Evolutionary conservation across 2,329 filamentous ascomycete species (phyloP).

Genomic region (Stagonosporopsis chrysanthemi): DNA sequence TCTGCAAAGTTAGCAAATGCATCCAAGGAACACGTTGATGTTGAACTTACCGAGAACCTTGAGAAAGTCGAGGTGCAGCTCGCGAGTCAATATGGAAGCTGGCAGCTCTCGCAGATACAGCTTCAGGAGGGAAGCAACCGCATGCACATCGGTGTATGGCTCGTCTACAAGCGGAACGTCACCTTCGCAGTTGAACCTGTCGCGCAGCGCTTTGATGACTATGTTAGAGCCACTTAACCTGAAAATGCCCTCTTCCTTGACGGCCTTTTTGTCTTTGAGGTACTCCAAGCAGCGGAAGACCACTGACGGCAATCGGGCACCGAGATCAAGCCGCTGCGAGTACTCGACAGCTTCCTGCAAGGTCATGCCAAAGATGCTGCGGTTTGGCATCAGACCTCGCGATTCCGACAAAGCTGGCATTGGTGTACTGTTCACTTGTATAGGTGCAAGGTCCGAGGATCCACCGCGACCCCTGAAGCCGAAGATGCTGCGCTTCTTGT

Average conservation of each 20-base stretch:
- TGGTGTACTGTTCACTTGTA: constrained; percentile 28
- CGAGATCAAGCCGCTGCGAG: constrained; percentile 75
- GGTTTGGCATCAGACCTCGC: constrained; percentile 55
- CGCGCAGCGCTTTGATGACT: constrained; percentile 87
- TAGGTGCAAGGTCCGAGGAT: constrained; percentile 69
- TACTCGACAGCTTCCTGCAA: constrained; percentile 85
- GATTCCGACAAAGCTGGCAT: constrained; percentile 32
- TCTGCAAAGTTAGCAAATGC: constrained; percentile 59
- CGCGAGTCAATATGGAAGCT: constrained; percentile 86
- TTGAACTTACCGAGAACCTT: constrained; percentile 68
- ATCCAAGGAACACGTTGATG: neutral
- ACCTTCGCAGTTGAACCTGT: constrained; percentile 91
- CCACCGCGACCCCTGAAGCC: constrained; percentile 69
- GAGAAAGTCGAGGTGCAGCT: constrained; percentile 88
- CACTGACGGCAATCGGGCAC: constrained; percentile 83
- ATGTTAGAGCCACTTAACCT: constrained; percentile 95
- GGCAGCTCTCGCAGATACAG: constrained; percentile 92
- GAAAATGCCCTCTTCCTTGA: constrained; percentile 93
- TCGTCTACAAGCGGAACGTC: constrained; percentile 89
- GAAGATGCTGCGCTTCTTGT: constrained; percentile 77
- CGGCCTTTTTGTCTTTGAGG: constrained; percentile 80
- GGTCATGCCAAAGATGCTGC: constrained; percentile 79
- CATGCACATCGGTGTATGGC: constrained; percentile 93
- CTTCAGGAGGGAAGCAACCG: constrained; percentile 87
- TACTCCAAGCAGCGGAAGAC: constrained; percentile 97